Evolutionary conservation across 257 asterid species (phyloP).

Genomic region (Nicotiana knightiana): DNA sequence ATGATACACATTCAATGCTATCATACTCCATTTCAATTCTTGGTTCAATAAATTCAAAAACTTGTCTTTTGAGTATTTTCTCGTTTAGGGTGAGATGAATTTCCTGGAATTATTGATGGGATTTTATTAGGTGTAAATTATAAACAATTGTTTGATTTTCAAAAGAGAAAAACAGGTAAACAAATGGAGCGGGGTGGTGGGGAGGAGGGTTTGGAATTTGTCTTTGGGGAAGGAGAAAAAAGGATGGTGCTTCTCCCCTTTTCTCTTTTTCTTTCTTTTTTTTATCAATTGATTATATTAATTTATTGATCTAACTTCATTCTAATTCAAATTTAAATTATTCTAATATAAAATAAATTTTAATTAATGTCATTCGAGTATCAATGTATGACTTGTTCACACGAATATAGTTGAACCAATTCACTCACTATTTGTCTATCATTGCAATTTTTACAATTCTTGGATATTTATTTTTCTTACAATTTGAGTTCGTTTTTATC

Average conservation of each 20-base stretch:
- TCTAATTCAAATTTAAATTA: not conserved
- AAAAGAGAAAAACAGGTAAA: not conserved
- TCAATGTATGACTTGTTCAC: not conserved
- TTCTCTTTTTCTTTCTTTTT: not conserved
- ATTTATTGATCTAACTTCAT: not conserved
- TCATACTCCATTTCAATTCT: constrained; percentile 39
- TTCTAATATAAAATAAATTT: not conserved
- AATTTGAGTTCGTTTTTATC: not conserved
- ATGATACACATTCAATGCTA: constrained; percentile 55
- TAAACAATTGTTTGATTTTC: not conserved
- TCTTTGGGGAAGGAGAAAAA: not conserved
- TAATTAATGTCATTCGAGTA: not conserved
- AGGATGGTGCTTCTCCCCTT: not conserved
- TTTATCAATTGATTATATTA: not conserved
- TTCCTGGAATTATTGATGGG: not conserved
- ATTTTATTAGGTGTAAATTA: not conserved
- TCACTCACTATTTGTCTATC: too few relatives aligned
- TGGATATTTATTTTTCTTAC: not conserved
- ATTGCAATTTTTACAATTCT: too few relatives aligned
- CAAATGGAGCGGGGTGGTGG: constrained; percentile 4
- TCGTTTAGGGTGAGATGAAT: not conserved
- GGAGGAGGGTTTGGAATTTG: constrained; percentile 1
- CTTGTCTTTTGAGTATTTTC: not conserved
- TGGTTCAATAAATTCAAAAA: not conserved
- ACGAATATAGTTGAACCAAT: not conserved